phyloP scores from a whole-genome alignment of 768 basidiomycete genomes.

The Lentinula detonsa region DNA sequence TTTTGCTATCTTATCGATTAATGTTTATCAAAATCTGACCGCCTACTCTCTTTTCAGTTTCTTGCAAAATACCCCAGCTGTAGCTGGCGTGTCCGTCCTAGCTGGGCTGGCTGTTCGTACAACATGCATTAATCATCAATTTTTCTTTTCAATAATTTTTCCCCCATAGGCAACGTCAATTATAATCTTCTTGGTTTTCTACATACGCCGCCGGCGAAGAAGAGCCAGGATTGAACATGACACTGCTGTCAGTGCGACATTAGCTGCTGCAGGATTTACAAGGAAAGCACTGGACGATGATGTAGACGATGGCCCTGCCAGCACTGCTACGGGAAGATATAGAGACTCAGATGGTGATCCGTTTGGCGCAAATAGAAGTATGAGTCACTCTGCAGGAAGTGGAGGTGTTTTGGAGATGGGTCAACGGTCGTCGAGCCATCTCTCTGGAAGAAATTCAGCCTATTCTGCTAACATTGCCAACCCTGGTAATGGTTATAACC shows the following conservation, averaged over 20 bases:
- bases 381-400: background rate
- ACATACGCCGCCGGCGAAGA: conserved; percentile 58
- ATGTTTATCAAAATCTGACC: background rate
- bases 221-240: conserved; percentile 62
- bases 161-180: conserved; percentile 37
- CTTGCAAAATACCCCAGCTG: conserved; percentile 84
- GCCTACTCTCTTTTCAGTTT: conserved; percentile 42
- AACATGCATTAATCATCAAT: background rate
- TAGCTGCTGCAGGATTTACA: conserved; percentile 66
- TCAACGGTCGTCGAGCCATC: conserved; percentile 28
- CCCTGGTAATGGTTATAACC: conserved; percentile 35
- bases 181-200: conserved; percentile 65
- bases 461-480: conserved; percentile 28
- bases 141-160: background rate
- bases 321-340: conserved; percentile 9
- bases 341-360: conserved; percentile 1
- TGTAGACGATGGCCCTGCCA: conserved; percentile 34
- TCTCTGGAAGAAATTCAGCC: conserved; percentile 26
- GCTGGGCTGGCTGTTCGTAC: conserved; percentile 68
- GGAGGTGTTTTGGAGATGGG: conserved; percentile 30
- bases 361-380: conserved; percentile 6
- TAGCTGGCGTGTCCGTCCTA: conserved; percentile 86
- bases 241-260: conserved; percentile 61
- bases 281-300: conserved; percentile 66
- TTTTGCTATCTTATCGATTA: background rate